These are phyloP conservation scores for Phytomonas francai DNA, from an alignment of 208 protist species.

Conservation along the genomic window DNA sequence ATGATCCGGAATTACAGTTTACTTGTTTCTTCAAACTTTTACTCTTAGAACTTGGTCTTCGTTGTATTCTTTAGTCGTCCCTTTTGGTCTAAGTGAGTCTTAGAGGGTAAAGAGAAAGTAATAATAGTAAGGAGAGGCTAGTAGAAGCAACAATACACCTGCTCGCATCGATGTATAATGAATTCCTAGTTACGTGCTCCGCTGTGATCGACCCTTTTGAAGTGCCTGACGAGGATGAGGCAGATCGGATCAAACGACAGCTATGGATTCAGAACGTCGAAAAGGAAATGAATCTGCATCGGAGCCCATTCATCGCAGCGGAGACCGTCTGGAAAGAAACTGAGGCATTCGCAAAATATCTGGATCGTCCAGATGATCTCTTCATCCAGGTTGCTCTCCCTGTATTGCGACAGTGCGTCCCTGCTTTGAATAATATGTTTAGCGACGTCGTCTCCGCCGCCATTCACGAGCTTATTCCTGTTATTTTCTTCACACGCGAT, in stretches of 20 bases:
- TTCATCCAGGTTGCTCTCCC: conserved; percentile 63
- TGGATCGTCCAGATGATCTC: conserved; percentile 42
- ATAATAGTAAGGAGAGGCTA: not conserved
- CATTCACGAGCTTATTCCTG: conserved; percentile 70
- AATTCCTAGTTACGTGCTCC: conserved; percentile 11
- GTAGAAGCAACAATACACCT: conserved; percentile 33
- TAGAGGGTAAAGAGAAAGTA: not conserved
- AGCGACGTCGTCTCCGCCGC: conserved; percentile 42
- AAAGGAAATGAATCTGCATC: conserved; percentile 41
- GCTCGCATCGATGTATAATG: not conserved
- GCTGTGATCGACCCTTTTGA: conserved; percentile 73
- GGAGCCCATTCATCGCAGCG: conserved; percentile 79
- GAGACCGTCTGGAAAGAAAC: conserved; percentile 66
- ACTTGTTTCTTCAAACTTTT: not conserved
- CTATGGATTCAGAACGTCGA: conserved; percentile 59
- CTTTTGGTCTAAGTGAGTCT: not conserved
- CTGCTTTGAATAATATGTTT: conserved; percentile 29
- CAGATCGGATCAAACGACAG: conserved; percentile 29
- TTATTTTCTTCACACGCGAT: conserved; percentile 62
- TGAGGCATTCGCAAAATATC: conserved; percentile 24
- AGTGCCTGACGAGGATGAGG: conserved; percentile 23
- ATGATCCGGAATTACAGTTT: not conserved
- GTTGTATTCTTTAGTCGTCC: not conserved
- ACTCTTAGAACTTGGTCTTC: not conserved
- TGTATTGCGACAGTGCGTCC: conserved; percentile 59